These are phyloP conservation scores for Exserohilum rostratum DNA, from an alignment of 2,329 filamentous ascomycete genomes.

Conservation along the genomic window DNA sequence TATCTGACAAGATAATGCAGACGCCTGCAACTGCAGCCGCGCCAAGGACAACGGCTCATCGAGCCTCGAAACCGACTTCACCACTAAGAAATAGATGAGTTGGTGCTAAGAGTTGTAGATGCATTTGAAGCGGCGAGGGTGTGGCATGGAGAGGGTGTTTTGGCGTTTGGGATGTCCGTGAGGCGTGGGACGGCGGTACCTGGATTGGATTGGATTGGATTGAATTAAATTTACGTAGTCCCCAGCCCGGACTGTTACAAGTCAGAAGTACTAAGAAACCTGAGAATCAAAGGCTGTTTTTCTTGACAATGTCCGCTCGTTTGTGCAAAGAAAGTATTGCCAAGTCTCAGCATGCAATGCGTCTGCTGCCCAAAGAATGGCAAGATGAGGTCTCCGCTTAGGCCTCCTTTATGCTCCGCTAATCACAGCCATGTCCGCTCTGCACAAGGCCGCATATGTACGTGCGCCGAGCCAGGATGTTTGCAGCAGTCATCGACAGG, in stretches of 20 bases:
- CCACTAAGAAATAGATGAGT: slow-evolving; percentile 62
- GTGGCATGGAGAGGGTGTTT: slow-evolving; percentile 18
- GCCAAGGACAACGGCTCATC: slow-evolving; percentile 66
- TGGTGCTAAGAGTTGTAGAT: neutral
- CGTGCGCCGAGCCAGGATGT: neutral
- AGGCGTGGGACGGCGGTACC: neutral
- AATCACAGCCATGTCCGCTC: neutral
- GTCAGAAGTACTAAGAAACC: neutral
- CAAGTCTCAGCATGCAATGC: neutral
- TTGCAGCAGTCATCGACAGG: neutral
- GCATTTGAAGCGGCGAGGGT: neutral
- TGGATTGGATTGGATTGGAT: neutral
- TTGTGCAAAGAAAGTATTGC: neutral
- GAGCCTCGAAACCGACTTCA: slow-evolving; percentile 83
- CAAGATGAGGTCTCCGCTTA: neutral
- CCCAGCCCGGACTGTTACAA: neutral
- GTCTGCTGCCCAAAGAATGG: neutral
- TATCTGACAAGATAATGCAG: slow-evolving; percentile 25
- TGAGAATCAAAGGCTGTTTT: neutral
- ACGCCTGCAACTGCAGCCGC: slow-evolving; percentile 80
- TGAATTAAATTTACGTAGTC: neutral
- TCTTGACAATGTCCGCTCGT: neutral
- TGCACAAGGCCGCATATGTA: neutral
- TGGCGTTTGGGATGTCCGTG: slow-evolving; percentile 11
- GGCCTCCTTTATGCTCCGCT: neutral